Conservation (phyloP, 2,329 filamentous ascomycete genomes). For the Xylariaceae sp. region DNA sequence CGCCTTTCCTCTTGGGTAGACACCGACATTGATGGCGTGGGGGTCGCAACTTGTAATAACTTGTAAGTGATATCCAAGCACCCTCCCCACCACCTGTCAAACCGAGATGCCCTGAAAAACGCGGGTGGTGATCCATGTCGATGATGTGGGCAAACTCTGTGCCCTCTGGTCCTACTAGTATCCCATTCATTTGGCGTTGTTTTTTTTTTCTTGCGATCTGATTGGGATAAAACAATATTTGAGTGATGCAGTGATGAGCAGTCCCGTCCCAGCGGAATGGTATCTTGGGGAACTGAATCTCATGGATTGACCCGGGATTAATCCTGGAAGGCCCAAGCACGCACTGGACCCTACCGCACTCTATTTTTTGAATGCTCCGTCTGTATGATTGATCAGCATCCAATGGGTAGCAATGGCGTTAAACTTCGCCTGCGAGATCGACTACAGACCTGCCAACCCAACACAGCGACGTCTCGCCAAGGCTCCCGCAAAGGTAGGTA, state of each 20-base stretch:
- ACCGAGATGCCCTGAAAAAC: constrained; percentile 11
- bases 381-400: constrained; percentile 1
- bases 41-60: constrained; percentile 3
- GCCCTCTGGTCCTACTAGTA: not conserved
- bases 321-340: not conserved
- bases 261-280: not conserved
- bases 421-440: not conserved
- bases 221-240: not conserved
- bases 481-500: constrained; percentile 3
- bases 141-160: not conserved
- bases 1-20: constrained; percentile 7
- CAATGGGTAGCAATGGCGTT: not conserved
- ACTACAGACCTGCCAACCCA: not conserved
- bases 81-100: constrained; percentile 1
- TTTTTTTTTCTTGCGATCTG: not conserved
- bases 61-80: constrained; percentile 1
- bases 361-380: not conserved
- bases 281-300: not conserved
- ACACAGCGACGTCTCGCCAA: not conserved
- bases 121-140: not conserved
- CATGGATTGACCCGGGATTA: not conserved
- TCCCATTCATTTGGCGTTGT: not conserved
- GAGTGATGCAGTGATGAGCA: not conserved
- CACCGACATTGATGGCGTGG: not conserved
- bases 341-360: not conserved